A percentile compares a stretch with the other conserved stretches of the same genome.
Evolutionary conservation across 1,284 basidiomycete genomes (phyloP).

Genomic region (Apiotrichum siamense): DNA sequence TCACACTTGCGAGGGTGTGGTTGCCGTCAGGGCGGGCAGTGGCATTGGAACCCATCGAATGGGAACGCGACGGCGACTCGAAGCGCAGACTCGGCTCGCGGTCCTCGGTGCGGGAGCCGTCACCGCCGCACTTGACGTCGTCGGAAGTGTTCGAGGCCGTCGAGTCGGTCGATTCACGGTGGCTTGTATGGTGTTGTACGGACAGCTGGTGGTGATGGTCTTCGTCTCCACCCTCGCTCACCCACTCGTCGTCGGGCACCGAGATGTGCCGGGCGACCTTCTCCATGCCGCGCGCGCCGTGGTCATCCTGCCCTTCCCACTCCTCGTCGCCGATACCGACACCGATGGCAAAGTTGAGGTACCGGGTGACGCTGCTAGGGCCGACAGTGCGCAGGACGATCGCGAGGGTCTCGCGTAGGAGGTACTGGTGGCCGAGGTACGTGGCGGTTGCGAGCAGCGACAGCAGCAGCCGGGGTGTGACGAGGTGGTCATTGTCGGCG

Average conservation of each 20-base stretch:
- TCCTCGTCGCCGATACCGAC: conserved; percentile 56
- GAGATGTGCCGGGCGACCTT: conserved; percentile 56
- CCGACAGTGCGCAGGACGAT: conserved; percentile 69
- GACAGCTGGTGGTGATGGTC: not conserved
- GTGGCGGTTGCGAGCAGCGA: conserved; percentile 79
- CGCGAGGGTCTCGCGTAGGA: conserved; percentile 68
- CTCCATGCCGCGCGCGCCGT: conserved; percentile 64
- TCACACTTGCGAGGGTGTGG: not conserved
- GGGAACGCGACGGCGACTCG: conserved; percentile 2
- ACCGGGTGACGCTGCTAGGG: conserved; percentile 68
- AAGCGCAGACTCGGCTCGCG: too few relatives aligned
- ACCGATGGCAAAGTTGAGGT: conserved; percentile 78
- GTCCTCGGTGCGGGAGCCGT: too few relatives aligned
- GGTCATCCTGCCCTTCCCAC: conserved; percentile 51
- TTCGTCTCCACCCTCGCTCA: conserved; percentile 4
- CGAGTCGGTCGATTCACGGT: conserved; percentile 13
- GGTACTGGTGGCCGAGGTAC: conserved; percentile 73
- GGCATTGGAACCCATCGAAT: conserved; percentile 6
- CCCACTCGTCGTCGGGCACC: conserved; percentile 7
- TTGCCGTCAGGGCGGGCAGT: conserved; percentile 5
- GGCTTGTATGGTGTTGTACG: not conserved
- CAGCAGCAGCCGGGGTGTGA: conserved; percentile 72
- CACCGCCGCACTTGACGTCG: conserved; percentile 6
- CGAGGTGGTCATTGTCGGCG: conserved; percentile 58
- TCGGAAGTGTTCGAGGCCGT: conserved; percentile 6